Conservation (phyloP, 2,329 filamentous ascomycete genomes). For the Fusarium equiseti region DNA sequence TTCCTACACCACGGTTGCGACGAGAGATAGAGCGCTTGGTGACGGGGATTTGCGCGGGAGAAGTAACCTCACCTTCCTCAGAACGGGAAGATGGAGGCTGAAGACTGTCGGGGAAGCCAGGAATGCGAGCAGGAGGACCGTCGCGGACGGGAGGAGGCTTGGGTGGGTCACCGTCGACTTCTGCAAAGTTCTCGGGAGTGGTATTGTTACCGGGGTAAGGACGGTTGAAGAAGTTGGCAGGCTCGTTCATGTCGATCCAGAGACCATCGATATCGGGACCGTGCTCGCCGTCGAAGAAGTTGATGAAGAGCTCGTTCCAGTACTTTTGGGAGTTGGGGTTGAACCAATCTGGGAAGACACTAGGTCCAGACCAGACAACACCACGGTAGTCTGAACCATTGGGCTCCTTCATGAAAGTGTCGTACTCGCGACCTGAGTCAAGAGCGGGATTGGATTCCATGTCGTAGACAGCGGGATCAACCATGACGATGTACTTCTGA, state of each 20-base stretch:
- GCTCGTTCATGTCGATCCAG: constrained; percentile 77
- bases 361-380: constrained; percentile 83
- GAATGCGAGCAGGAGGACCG: constrained; percentile 40
- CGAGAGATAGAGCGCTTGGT: background rate
- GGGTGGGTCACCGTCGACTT: constrained; percentile 64
- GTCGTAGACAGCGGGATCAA: constrained; percentile 76
- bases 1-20: constrained; percentile 19
- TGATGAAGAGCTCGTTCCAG: constrained; percentile 75
- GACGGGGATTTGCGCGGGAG: background rate
- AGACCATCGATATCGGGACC: constrained; percentile 82
- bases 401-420: constrained; percentile 61
- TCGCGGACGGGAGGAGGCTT: constrained; percentile 70
- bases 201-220: constrained; percentile 55
- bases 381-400: constrained; percentile 70
- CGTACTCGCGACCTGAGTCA: constrained; percentile 55
- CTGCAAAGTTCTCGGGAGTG: constrained; percentile 51
- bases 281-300: constrained; percentile 71
- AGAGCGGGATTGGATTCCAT: constrained; percentile 55
- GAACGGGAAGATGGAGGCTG: constrained; percentile 32
- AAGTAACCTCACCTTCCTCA: background rate
- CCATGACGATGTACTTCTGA: constrained; percentile 82
- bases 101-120: constrained; percentile 43
- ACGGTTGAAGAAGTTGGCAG: constrained; percentile 51
- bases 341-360: constrained; percentile 83
- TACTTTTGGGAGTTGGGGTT: constrained; percentile 70